Evolutionary conservation across 2,329 filamentous ascomycete genomes (phyloP).

Genomic region (Sporothrix pallida): DNA sequence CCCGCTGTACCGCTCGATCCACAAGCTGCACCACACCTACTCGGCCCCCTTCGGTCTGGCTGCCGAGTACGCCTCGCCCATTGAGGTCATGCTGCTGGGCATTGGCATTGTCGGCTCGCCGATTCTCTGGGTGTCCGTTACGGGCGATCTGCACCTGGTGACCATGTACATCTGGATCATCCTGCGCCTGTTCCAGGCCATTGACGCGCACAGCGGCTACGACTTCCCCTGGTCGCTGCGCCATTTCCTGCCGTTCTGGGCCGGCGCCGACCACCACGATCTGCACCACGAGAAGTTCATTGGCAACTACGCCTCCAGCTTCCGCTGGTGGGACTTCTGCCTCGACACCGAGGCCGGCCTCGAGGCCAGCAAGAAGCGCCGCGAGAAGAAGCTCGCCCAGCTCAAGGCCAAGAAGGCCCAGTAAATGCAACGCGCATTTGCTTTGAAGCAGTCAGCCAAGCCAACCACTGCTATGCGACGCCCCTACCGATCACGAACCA

Average conservation of each 20-base stretch:
- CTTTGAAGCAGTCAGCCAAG: neutral
- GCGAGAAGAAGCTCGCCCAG: conserved; percentile 74
- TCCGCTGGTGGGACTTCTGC: conserved; percentile 97
- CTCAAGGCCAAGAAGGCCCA: conserved; percentile 72
- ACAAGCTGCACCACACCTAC: conserved; percentile 99
- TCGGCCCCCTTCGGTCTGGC: conserved; percentile 95
- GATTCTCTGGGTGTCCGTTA: conserved; percentile 81
- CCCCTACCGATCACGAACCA: neutral
- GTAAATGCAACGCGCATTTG: conserved; percentile 47
- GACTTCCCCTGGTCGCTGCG: conserved; percentile 98
- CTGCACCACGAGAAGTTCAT: conserved; percentile 98
- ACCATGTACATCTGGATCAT: conserved; percentile 99
- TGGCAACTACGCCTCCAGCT: conserved; percentile 96
- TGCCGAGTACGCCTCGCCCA: conserved; percentile 95
- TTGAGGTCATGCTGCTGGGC: conserved; percentile 94
- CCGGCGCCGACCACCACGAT: conserved; percentile 95
- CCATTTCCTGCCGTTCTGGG: conserved; percentile 94
- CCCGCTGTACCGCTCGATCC: conserved; percentile 92
- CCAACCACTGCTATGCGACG: neutral
- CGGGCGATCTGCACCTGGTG: conserved; percentile 86
- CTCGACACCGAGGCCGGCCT: conserved; percentile 92
- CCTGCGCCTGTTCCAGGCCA: conserved; percentile 91
- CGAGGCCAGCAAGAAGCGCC: conserved; percentile 81
- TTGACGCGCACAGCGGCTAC: conserved; percentile 96
- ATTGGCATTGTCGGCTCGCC: conserved; percentile 83